Evolutionary conservation across 768 basidiomycete genomes (phyloP).

Genomic region (Steccherinum ochraceum): DNA sequence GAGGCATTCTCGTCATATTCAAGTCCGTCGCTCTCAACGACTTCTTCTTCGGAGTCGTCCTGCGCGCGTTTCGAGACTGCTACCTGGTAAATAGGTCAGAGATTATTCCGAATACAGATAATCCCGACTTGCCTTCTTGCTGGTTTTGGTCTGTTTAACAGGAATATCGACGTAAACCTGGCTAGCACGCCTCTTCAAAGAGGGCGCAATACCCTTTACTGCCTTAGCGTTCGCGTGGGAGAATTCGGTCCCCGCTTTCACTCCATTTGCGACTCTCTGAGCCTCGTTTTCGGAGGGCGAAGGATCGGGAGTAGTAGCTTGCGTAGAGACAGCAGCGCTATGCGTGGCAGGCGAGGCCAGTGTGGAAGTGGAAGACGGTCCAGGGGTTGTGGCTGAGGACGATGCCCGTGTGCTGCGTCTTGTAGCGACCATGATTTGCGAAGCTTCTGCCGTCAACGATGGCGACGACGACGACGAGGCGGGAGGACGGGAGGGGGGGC

Average conservation of each 20-base stretch:
- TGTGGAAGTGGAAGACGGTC: background rate
- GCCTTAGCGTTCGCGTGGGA: no score
- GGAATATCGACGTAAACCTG: conserved; percentile 17
- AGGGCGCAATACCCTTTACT: no score
- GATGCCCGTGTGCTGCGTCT: background rate
- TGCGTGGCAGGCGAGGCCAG: background rate
- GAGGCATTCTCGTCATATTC: conserved; percentile 31
- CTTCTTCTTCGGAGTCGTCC: conserved; percentile 13
- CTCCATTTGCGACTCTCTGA: no score
- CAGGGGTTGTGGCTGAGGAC: background rate
- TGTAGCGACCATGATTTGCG: no score
- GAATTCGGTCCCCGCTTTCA: no score
- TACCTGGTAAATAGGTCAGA: conserved; percentile 17
- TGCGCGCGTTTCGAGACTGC: conserved; percentile 17
- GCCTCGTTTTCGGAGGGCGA: conserved; percentile 1
- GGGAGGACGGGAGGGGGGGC: background rate
- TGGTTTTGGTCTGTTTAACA: conserved; percentile 13
- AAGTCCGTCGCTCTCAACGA: conserved; percentile 27
- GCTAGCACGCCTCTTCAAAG: background rate
- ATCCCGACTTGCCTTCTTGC: conserved; percentile 1
- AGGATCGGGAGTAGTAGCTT: background rate
- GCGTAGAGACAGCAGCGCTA: background rate
- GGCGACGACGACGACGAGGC: no score
- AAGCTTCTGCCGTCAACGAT: no score
- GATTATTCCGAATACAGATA: background rate